Evolutionary conservation across 257 asterid genomes (phyloP).

Genomic region (Gentiana dahurica): DNA sequence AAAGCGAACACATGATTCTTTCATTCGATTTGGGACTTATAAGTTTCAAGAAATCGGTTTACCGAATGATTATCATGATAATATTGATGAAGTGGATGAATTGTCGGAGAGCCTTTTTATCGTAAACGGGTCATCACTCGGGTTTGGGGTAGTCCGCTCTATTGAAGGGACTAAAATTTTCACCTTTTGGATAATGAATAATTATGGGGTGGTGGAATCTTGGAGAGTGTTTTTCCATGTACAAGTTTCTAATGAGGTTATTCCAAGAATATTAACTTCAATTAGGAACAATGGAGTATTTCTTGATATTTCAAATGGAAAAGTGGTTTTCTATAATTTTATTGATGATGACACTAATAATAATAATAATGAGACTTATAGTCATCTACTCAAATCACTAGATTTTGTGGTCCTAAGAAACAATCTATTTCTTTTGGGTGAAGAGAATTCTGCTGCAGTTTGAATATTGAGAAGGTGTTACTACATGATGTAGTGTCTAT

Average conservation of each 20-base stretch:
- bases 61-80: not conserved
- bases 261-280: not conserved
- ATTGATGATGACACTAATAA: not conserved
- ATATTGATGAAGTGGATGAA: not conserved
- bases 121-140: not conserved
- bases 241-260: not conserved
- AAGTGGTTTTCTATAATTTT: not conserved
- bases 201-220: conserved; percentile 12
- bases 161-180: not conserved
- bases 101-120: not conserved
- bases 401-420: not conserved
- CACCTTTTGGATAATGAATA: conserved; percentile 12
- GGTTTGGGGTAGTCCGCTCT: not conserved
- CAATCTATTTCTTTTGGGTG: not conserved
- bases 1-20: not conserved
- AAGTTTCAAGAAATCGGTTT: conserved; percentile 1
- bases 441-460: too few species aligned
- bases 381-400: not conserved
- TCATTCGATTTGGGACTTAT: conserved; percentile 6
- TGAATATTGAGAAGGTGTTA: too few species aligned
- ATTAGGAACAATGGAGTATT: not conserved
- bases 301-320: not conserved
- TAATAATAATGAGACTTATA: too few species aligned
- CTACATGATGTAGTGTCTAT: too few species aligned
- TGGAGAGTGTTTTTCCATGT: conserved; percentile 9